Evolutionary conservation across 805 yeast genomes (phyloP), one percentile per base, ranked within the genome.

Genomic region (Naumovozyma baii): DNA sequence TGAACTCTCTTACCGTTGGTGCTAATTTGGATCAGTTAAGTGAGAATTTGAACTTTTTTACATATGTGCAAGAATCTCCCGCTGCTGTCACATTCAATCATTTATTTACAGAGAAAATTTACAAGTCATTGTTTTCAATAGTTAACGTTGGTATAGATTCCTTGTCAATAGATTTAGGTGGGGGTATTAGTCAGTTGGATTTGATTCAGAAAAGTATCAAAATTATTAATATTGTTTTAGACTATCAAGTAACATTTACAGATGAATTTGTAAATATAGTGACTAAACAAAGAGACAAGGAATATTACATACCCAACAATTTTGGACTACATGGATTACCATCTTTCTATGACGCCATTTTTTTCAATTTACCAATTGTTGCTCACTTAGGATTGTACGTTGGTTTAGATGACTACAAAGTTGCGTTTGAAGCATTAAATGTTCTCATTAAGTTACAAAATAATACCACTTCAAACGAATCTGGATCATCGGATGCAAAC

Each of bases 361-460:
- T 83, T 18, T 76, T 78, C 57, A 74, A 83, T 44, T 61, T 87
- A n/a, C 74, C 86, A 0, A 63, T 83, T 8, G 70, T 88, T 17
- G 83, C 84, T 0, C 83, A 83, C 46, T 57, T 87, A 34, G 82
- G 92, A 0, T 61, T 87, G 14, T 85, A 84, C 51, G 76, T 82
- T 37, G 86, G 94, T 1, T 64, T 78, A 1, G 55, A 69, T 3
- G 67, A 76, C 41, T 44, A 62, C 8, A 50, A 61, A 1, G 62
- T 87, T 25, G 79, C 92, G 0, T 58, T 63, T 1, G 54, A 61
- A 3, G 66, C 90, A 0, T 55, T 87, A 14, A 54, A 63, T 10
- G 66, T 86, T 12, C 64, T 90, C 36, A 53, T 60, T 4, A 63
- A 63, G 38, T 62, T 86, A 4, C 64, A 82, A 0, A 48, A 55